These are phyloP conservation scores for Porphyrellus cyaneotinctus DNA, from an alignment of 768 basidiomycete species.

Conservation along the genomic window DNA sequence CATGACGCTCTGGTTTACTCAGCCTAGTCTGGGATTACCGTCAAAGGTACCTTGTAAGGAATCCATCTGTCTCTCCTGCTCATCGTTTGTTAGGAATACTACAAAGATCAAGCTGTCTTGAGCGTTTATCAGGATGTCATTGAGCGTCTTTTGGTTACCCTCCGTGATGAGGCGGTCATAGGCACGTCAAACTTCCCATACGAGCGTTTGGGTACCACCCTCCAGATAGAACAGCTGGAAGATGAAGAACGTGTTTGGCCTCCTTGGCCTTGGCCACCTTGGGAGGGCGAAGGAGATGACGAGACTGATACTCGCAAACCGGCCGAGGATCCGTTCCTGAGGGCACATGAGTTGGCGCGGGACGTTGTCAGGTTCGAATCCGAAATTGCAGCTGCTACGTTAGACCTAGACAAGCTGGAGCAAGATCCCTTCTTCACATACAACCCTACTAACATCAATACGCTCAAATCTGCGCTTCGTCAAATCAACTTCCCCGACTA, in stretches of 20 bases:
- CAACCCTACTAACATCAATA: constrained; percentile 72
- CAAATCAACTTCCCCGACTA: constrained; percentile 84
- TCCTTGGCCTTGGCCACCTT: constrained; percentile 85
- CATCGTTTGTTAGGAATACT: constrained; percentile 66
- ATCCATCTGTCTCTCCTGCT: background rate
- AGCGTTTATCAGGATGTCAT: constrained; percentile 68
- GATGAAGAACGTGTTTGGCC: constrained; percentile 51
- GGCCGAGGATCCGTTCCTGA: constrained; percentile 33
- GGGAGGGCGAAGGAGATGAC: constrained; percentile 62
- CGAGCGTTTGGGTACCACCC: constrained; percentile 21
- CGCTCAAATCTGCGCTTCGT: constrained; percentile 64
- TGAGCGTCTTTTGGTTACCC: constrained; percentile 56
- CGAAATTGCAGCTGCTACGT: constrained; percentile 68
- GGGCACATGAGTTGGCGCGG: constrained; percentile 61
- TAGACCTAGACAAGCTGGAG: constrained; percentile 73
- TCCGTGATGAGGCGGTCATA: constrained; percentile 44
- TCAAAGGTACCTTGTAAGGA: constrained; percentile 56
- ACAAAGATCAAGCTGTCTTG: constrained; percentile 67
- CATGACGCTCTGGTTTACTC: constrained; percentile 84
- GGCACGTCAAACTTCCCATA: constrained; percentile 6
- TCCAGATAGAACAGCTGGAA: constrained; percentile 39
- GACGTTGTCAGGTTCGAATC: constrained; percentile 76
- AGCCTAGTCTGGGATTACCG: constrained; percentile 76
- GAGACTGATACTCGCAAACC: constrained; percentile 38
- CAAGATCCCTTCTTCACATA: constrained; percentile 86